A percentile compares a stretch with the other conserved stretches of the same genome.
Evolutionary conservation across 2,329 filamentous ascomycete genomes (phyloP).

Genomic region (Hirsutella thompsonii): DNA sequence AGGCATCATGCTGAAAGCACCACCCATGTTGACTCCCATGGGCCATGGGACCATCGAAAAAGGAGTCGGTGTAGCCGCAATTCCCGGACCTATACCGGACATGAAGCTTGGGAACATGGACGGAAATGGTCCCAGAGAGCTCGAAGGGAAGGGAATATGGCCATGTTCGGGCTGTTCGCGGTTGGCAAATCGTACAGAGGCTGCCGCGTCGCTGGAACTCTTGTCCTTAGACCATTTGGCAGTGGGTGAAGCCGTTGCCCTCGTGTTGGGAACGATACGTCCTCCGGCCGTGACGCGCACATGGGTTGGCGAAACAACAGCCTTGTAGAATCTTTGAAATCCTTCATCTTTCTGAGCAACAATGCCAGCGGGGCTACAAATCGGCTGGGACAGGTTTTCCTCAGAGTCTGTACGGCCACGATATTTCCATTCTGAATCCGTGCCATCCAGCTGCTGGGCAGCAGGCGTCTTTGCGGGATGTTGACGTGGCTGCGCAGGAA

Average conservation of each 20-base stretch:
- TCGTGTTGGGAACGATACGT: conserved; percentile 52
- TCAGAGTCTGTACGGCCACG: conserved; percentile 31
- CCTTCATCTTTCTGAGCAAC: conserved; percentile 47
- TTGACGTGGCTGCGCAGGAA: conserved; percentile 3
- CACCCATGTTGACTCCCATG: conserved; percentile 22
- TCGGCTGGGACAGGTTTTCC: conserved; percentile 28
- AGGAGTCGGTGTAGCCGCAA: conserved; percentile 15
- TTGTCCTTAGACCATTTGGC: conserved; percentile 35
- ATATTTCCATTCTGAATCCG: conserved; percentile 30
- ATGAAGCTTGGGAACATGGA: conserved; percentile 19
- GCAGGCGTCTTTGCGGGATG: conserved; percentile 6
- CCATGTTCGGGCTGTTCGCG: conserved; percentile 8
- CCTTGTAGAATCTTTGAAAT: conserved; percentile 56
- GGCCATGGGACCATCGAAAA: conserved; percentile 27
- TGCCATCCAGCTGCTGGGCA: conserved; percentile 23
- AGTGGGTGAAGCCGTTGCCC: conserved; percentile 38
- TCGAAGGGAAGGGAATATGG: conserved; percentile 13
- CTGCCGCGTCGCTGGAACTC: conserved; percentile 8
- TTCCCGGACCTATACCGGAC: conserved; percentile 16
- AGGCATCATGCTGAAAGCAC: conserved; percentile 13
- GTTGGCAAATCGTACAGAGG: not conserved
- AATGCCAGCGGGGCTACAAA: conserved; percentile 39
- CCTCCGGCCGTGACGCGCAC: conserved; percentile 55
- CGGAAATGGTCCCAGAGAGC: conserved; percentile 14
- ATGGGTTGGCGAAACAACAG: conserved; percentile 54